Conservation (phyloP, 140 eudicot genomes). For the Artemisia princeps region DNA sequence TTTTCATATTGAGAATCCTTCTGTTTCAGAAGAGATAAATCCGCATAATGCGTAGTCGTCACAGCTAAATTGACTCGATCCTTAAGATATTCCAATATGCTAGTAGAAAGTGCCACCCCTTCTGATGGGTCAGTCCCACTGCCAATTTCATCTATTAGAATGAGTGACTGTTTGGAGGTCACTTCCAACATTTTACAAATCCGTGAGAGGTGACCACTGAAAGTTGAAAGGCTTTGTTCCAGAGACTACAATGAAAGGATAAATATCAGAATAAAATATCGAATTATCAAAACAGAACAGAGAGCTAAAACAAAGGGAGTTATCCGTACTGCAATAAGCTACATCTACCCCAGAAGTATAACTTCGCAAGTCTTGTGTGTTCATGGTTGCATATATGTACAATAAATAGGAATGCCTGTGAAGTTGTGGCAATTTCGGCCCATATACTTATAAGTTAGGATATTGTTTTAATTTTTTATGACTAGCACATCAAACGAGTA, state of each 20-base stretch:
- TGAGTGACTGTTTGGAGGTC: slow-evolving; percentile 68
- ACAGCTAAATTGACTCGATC: slow-evolving; percentile 72
- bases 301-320: slow-evolving; percentile 4
- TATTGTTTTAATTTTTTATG: no score
- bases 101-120: slow-evolving; percentile 91
- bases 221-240: slow-evolving; percentile 89
- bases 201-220: slow-evolving; percentile 85
- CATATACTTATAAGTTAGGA: no score
- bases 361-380: neutral
- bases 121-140: slow-evolving; percentile 98
- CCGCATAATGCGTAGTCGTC: slow-evolving; percentile 93
- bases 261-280: slow-evolving; percentile 10
- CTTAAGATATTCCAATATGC: slow-evolving; percentile 76
- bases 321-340: slow-evolving; percentile 2
- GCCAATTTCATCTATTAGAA: slow-evolving; percentile 92
- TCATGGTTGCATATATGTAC: slow-evolving; percentile 1
- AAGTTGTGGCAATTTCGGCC: no score
- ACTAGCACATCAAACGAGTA: no score
- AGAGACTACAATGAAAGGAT: slow-evolving; percentile 50
- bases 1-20: slow-evolving; percentile 68
- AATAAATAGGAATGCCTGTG: neutral
- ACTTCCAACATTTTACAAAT: slow-evolving; percentile 70
- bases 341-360: slow-evolving; percentile 2
- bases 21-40: slow-evolving; percentile 61
- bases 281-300: neutral